phyloP scores from a whole-genome alignment of 2,329 filamentous ascomycete genomes.

The Eurotiales sp. region DNA sequence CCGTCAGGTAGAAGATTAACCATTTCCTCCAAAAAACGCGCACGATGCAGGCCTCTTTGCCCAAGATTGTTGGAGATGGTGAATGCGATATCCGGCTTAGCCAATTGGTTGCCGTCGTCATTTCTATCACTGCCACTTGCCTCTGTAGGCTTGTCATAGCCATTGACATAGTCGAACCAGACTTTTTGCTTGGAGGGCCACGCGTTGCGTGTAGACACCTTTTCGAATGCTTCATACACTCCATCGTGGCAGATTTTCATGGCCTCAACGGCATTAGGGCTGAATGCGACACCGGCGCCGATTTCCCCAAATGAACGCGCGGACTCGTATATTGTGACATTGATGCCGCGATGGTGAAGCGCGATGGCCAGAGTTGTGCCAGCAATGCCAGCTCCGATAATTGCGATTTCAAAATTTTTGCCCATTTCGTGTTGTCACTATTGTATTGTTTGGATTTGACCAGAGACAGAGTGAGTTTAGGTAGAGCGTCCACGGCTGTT shows the following conservation, averaged over 20 bases:
- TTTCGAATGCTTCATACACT: slow-evolving; percentile 36
- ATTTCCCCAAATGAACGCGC: slow-evolving; percentile 55
- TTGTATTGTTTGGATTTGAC: background rate
- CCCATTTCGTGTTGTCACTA: background rate
- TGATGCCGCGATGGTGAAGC: slow-evolving; percentile 44
- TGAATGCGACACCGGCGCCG: slow-evolving; percentile 56
- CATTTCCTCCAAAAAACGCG: slow-evolving; percentile 33
- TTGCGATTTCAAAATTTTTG: slow-evolving; percentile 44
- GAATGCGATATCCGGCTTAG: slow-evolving; percentile 37
- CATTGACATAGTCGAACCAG: slow-evolving; percentile 44
- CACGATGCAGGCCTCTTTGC: slow-evolving; percentile 24
- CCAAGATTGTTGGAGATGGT: slow-evolving; percentile 33
- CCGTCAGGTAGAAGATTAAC: slow-evolving; percentile 27
- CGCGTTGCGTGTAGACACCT: slow-evolving; percentile 16
- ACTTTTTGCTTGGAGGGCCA: slow-evolving; percentile 30
- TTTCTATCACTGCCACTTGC: too few species aligned
- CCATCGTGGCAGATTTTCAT: slow-evolving; percentile 47
- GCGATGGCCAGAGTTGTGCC: slow-evolving; percentile 54
- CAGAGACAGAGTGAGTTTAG: background rate
- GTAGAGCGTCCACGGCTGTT: too few species aligned
- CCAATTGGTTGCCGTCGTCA: too few species aligned
- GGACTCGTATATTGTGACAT: slow-evolving; percentile 55
- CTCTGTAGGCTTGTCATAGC: slow-evolving; percentile 22
- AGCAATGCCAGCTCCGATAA: slow-evolving; percentile 59
- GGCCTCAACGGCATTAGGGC: slow-evolving; percentile 53